Evolutionary conservation across 2,329 filamentous ascomycete genomes (phyloP).

Genomic region (Monosporascus sp.): DNA sequence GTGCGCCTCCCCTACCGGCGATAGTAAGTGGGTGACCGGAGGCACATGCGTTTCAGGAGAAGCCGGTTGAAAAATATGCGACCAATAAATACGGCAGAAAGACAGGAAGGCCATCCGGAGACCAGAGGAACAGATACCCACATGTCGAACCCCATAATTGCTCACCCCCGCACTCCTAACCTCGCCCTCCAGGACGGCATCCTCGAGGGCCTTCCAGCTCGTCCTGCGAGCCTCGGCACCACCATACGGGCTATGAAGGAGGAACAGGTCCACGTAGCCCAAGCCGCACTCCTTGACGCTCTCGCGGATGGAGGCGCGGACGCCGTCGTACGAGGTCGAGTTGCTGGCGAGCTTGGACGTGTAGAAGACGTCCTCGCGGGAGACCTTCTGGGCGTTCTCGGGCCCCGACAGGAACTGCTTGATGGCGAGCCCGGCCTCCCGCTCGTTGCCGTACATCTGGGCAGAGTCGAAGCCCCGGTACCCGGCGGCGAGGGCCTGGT

Average conservation of each 20-base stretch:
- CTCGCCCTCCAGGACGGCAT: constrained; percentile 68
- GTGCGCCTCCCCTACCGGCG: too few species aligned
- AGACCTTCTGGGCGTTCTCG: constrained; percentile 45
- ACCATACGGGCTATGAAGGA: constrained; percentile 75
- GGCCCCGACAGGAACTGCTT: constrained; percentile 44
- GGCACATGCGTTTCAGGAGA: too few species aligned
- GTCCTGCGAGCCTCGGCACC: constrained; percentile 62
- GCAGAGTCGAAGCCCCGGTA: constrained; percentile 49
- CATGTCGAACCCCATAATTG: constrained; percentile 73
- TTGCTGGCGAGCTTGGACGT: constrained; percentile 73
- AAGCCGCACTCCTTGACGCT: constrained; percentile 61
- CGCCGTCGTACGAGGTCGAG: constrained; percentile 58
- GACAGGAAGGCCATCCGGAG: not conserved
- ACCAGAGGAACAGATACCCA: constrained; percentile 31
- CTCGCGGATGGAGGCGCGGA: constrained; percentile 59
- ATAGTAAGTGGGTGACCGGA: too few species aligned
- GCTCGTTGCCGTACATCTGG: constrained; percentile 63
- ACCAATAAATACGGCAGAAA: not conserved
- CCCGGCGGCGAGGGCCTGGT: constrained; percentile 48
- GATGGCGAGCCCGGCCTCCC: constrained; percentile 63
- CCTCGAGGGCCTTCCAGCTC: constrained; percentile 72
- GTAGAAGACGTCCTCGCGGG: constrained; percentile 69
- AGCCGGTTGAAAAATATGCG: not conserved
- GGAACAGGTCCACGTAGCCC: constrained; percentile 73
- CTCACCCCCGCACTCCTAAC: constrained; percentile 68